Evolutionary conservation across 1,139 yeast species (phyloP), one percentile per base, ranked within the genome.

Genomic region (Tardiomyces depauwii): DNA sequence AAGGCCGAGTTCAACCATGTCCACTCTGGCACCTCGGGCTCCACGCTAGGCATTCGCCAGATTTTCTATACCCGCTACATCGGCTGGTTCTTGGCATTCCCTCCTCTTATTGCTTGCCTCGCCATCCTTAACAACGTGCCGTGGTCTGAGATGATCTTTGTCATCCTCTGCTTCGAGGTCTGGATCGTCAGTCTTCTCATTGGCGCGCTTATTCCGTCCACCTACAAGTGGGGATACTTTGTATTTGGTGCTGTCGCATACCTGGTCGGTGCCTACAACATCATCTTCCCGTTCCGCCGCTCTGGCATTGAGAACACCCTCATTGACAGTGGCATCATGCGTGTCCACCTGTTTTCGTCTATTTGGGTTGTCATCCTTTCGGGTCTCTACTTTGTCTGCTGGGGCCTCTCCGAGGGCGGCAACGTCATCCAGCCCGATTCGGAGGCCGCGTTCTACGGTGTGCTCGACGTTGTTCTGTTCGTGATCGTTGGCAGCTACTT

Each of bases 331-430:
- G 46, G 45, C 23, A 40, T 45, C 16, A 38, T 33, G 23, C 45
- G 42, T 16, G 39, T 27, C 42, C 46, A 43, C 41, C 25, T 47
- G 41, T 44, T 49, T 41, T 47, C 57, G 40, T 52, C 64, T 40
- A 60, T 62, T 11, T 59, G 63, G 49, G 53, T 63, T 32, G 48
- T 71, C 42, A 62, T 73, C 50, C 51, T 76, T 40, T 70, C 75
- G 66, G 58, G 76, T 51, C 63, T 77, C 50, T 78, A 79, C 58
- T 78, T 80, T 40, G 63, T 80, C 51, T 61, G 67, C 45, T 80
- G 84, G 84, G 84, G 78, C 59, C 66, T 79, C 48, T 65, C 74
- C 53, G 84, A 79, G 55, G 86, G 85, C 68, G 84, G 84, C 61
- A 79, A 79, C 57, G 74, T 67, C 41, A 78, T 80, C 52, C 76